These are phyloP conservation scores for Vigna reflexopilosa DNA, from an alignment of 306 rosid species.

Conservation along the genomic window DNA sequence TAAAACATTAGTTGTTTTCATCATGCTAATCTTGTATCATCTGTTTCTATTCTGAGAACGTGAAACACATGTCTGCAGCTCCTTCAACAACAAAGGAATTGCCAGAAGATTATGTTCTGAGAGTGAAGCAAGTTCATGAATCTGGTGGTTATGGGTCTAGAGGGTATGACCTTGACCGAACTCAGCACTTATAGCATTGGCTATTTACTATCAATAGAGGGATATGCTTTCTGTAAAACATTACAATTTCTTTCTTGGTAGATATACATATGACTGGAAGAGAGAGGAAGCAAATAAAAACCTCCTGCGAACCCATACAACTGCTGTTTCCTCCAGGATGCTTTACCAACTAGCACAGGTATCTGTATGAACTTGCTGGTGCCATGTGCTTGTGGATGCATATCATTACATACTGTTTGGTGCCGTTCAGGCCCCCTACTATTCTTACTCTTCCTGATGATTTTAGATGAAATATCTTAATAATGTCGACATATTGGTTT, in stretches of 20 bases:
- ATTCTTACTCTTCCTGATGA: neutral
- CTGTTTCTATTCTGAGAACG: constrained; percentile 38
- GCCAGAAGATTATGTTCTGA: constrained; percentile 94
- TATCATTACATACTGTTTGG: constrained; percentile 28
- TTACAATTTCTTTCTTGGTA: constrained; percentile 42
- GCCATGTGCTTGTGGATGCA: constrained; percentile 5
- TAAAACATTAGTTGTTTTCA: constrained; percentile 21
- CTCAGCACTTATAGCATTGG: constrained; percentile 9
- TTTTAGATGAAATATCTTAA: constrained; percentile 22
- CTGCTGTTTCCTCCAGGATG: constrained; percentile 95
- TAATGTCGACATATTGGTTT: neutral
- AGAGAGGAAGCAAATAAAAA: constrained; percentile 93
- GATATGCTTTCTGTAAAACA: constrained; percentile 21
- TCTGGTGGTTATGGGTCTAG: constrained; percentile 90
- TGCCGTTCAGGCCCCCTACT: constrained; percentile 21
- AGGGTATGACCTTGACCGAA: constrained; percentile 63
- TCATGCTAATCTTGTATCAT: constrained; percentile 30
- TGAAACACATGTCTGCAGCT: constrained; percentile 55
- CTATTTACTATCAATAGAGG: constrained; percentile 16
- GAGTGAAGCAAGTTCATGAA: constrained; percentile 88
- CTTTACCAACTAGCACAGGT: constrained; percentile 89
- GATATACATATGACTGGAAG: constrained; percentile 89
- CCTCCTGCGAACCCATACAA: constrained; percentile 92
- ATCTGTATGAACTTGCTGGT: constrained; percentile 35
- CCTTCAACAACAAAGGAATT: constrained; percentile 79